Conservation (phyloP, 306 rosid species). For the Ormosia semicastrata region DNA sequence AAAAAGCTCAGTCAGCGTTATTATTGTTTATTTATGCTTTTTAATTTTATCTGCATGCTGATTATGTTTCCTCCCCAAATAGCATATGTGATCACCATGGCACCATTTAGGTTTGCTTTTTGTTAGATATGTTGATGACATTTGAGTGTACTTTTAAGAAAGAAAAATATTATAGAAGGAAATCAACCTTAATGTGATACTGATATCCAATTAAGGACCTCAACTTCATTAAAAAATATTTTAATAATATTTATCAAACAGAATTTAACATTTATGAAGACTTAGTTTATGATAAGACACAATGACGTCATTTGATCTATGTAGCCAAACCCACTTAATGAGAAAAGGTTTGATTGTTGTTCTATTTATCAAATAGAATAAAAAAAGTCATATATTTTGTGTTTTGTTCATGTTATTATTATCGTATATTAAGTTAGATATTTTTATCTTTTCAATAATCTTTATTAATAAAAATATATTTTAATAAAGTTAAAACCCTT, state of each 20-base stretch:
- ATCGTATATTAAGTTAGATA: not conserved
- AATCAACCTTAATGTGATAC: not conserved
- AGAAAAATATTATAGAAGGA: not conserved
- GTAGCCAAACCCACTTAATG: too few relatives aligned
- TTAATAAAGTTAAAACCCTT: not conserved
- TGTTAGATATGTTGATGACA: constrained; percentile 1
- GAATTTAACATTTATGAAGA: too few relatives aligned
- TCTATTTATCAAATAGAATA: not conserved
- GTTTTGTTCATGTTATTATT: not conserved
- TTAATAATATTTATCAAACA: not conserved
- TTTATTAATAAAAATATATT: not conserved
- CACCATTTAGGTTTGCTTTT: constrained; percentile 9
- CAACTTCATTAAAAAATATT: not conserved
- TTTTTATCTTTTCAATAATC: not conserved
- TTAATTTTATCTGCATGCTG: not conserved
- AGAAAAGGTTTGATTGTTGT: too few relatives aligned
- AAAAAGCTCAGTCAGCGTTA: not conserved
- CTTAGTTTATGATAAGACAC: too few relatives aligned
- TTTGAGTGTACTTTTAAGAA: not conserved
- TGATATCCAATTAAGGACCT: not conserved
- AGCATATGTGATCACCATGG: not conserved
- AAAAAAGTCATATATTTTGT: not conserved
- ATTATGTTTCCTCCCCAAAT: constrained; percentile 12
- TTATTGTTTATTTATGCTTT: not conserved
- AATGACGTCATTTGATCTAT: too few relatives aligned